These are phyloP conservation scores for Trichoderma citrinoviride DNA, from an alignment of 2,329 filamentous ascomycete species.

Conservation along the genomic window DNA sequence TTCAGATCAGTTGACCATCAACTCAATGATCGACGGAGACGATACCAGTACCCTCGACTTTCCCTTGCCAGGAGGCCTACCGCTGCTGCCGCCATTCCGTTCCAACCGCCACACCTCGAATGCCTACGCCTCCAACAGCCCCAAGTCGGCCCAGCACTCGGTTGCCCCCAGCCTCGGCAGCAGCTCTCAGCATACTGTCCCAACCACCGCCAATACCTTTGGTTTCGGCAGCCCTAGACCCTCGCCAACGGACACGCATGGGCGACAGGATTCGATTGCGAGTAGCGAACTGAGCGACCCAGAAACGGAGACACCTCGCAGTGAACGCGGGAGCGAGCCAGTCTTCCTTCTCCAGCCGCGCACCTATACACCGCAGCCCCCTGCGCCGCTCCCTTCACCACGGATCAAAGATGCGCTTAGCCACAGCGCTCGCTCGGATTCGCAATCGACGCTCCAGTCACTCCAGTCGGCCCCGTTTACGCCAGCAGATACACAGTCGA, in stretches of 20 bases:
- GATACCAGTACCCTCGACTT: conserved; percentile 26
- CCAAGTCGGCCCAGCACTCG: neutral
- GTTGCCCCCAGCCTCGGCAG: neutral
- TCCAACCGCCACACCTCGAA: conserved; percentile 1
- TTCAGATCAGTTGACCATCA: conserved; percentile 19
- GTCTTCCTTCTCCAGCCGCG: conserved; percentile 56
- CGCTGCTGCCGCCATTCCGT: conserved; percentile 26
- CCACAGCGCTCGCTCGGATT: conserved; percentile 17
- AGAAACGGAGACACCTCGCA: conserved; percentile 23
- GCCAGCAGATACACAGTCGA: neutral
- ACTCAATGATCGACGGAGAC: conserved; percentile 18
- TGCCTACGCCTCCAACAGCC: neutral
- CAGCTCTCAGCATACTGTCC: neutral
- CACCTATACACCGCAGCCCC: conserved; percentile 55
- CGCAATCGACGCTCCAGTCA: conserved; percentile 27
- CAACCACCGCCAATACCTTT: neutral
- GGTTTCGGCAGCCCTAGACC: neutral
- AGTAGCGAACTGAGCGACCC: neutral
- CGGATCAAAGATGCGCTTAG: conserved; percentile 32
- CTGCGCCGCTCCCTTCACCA: conserved; percentile 46
- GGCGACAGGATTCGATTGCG: conserved; percentile 4
- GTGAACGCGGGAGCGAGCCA: conserved; percentile 30
- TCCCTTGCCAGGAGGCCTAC: conserved; percentile 27
- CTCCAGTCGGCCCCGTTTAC: neutral
- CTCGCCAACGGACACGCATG: neutral